These are phyloP conservation scores for Benincasa hispida DNA, from an alignment of 306 rosid species.

Conservation along the genomic window DNA sequence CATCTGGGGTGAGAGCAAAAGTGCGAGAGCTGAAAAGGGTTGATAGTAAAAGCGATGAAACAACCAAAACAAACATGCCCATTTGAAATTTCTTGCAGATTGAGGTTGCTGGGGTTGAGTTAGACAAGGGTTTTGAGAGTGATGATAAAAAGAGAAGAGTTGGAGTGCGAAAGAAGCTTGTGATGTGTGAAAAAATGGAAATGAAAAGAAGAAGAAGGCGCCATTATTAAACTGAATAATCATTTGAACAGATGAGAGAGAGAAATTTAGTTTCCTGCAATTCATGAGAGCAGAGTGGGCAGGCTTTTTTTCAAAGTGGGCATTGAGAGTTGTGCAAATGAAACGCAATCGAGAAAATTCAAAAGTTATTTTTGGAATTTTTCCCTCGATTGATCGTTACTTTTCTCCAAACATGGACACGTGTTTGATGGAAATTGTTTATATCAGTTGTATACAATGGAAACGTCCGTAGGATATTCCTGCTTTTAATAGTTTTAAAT, in stretches of 20 bases:
- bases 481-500: neutral
- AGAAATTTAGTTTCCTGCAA: neutral
- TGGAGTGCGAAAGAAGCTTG: neutral
- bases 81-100: constrained; percentile 18
- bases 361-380: neutral
- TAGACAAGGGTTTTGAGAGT: neutral
- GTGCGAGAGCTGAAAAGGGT: constrained; percentile 23
- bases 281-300: constrained; percentile 6
- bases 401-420: constrained; percentile 2
- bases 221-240: constrained; percentile 6
- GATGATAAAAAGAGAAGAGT: neutral
- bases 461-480: neutral
- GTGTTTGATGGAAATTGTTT: neutral
- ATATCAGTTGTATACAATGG: neutral
- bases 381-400: neutral
- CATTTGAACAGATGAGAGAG: constrained; percentile 4
- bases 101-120: neutral
- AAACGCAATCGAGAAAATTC: constrained; percentile 6
- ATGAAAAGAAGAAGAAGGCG: neutral
- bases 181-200: neutral
- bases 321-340: constrained; percentile 6
- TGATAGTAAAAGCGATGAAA: constrained; percentile 19
- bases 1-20: constrained; percentile 66
- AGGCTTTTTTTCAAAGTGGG: constrained; percentile 10
- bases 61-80: constrained; percentile 21